These are phyloP conservation scores for Colletotrichum tabaci DNA, from an alignment of 2,329 filamentous ascomycete genomes.

Conservation along the genomic window DNA sequence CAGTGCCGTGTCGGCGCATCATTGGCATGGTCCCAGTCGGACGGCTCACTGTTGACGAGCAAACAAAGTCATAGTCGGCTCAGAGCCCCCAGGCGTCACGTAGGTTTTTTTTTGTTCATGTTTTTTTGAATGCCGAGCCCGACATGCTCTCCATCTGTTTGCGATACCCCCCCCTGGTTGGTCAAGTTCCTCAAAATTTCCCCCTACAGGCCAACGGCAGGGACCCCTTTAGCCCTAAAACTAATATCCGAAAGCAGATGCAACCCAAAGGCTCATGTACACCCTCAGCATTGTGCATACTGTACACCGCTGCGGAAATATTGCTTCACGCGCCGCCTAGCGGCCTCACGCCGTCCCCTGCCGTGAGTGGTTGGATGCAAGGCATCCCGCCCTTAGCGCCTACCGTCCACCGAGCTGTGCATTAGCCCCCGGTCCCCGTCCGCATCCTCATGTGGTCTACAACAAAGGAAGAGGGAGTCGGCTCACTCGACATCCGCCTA, in stretches of 20 bases:
- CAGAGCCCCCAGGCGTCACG: conserved; percentile 16
- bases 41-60: neutral
- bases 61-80: conserved; percentile 18
- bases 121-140: conserved; percentile 19
- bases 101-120: neutral
- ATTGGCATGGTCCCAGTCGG: neutral
- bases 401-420: conserved; percentile 36
- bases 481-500: neutral
- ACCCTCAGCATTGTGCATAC: conserved; percentile 19
- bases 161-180: neutral
- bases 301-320: conserved; percentile 16
- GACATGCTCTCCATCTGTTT: conserved; percentile 13
- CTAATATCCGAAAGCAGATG: conserved; percentile 15
- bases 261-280: conserved; percentile 22
- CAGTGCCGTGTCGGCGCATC: neutral
- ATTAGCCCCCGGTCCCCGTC: conserved; percentile 26
- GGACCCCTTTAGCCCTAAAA: conserved; percentile 5
- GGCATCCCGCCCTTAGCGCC: conserved; percentile 33
- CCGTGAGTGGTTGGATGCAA: conserved; percentile 25
- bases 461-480: conserved; percentile 8
- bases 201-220: neutral
- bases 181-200: neutral
- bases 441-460: conserved; percentile 13
- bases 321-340: conserved; percentile 26
- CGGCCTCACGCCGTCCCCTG: neutral